These are phyloP conservation scores for Acanthochlamys bracteata DNA, from an alignment of 106 monocot genomes.

Conservation along the genomic window DNA sequence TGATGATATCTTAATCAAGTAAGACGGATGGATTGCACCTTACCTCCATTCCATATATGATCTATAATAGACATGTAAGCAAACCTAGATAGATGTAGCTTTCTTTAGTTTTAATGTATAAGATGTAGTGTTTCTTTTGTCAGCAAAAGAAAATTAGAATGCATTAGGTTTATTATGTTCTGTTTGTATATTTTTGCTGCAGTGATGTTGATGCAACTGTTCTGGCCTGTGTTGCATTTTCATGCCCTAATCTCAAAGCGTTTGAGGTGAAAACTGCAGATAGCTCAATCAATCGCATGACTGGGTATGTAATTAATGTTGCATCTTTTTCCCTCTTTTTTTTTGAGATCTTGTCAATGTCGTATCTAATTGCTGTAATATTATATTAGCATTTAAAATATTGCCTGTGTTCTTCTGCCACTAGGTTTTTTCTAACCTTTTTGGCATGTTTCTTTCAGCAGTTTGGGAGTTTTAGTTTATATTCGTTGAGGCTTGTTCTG, in stretches of 20 bases:
- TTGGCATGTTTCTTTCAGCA: too few species aligned
- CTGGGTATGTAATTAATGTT: slow-evolving; percentile 42
- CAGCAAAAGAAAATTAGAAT: background rate
- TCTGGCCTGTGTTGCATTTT: slow-evolving; percentile 88
- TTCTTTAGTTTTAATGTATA: background rate
- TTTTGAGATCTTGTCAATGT: background rate
- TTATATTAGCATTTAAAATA: background rate
- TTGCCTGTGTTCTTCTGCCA: too few species aligned
- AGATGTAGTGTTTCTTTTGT: background rate
- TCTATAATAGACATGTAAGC: too few species aligned
- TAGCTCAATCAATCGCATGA: slow-evolving; percentile 60
- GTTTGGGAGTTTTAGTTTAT: too few species aligned
- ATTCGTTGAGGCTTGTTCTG: too few species aligned
- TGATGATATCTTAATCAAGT: too few species aligned
- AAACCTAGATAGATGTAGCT: too few species aligned
- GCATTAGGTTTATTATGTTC: background rate
- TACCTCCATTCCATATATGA: too few species aligned
- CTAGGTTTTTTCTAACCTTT: too few species aligned
- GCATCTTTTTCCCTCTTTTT: background rate
- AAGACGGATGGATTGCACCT: too few species aligned
- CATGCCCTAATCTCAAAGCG: slow-evolving; percentile 73
- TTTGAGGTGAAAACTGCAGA: slow-evolving; percentile 58
- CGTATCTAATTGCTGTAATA: background rate
- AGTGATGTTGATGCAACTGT: slow-evolving; percentile 81
- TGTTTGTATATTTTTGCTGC: slow-evolving; percentile 25